Evolutionary conservation across 148 eudicot species (phyloP).

Genomic region (Talinum fruticosum): DNA sequence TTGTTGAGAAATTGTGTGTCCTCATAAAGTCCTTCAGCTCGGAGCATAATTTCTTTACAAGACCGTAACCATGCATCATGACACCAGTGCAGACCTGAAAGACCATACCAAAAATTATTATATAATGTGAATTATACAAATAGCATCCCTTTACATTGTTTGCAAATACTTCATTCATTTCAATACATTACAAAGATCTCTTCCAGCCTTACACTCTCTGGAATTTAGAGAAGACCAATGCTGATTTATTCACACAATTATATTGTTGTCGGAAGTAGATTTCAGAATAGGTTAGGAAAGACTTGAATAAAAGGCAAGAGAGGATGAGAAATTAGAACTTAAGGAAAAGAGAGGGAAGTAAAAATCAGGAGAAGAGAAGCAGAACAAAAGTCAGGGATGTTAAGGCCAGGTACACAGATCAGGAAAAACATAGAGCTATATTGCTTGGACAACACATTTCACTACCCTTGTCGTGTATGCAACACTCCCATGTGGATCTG

Average conservation of each 20-base stretch:
- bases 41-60: conserved; percentile 74
- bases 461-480: too few relatives aligned
- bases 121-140: not conserved
- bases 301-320: not conserved
- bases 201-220: too few relatives aligned
- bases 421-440: too few relatives aligned
- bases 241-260: too few relatives aligned
- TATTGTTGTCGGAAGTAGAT: too few relatives aligned
- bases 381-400: not conserved
- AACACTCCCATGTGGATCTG: not conserved
- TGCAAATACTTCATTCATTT: not conserved
- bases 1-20: conserved; percentile 76
- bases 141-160: not conserved
- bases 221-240: too few relatives aligned
- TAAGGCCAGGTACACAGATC: not conserved
- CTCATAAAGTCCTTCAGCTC: conserved; percentile 96
- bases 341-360: not conserved
- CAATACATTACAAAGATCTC: not conserved
- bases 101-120: not conserved
- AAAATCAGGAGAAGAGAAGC: not conserved
- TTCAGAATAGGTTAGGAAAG: too few relatives aligned
- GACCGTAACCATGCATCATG: conserved; percentile 95
- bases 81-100: conserved; percentile 97
- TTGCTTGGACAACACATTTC: too few relatives aligned
- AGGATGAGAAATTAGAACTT: not conserved